A percentile compares a stretch with the other conserved stretches of the same genome.
These are phyloP conservation scores for Penicillium cosmopolitanum DNA, from an alignment of 495 filamentous ascomycete species.

Conservation along the genomic window DNA sequence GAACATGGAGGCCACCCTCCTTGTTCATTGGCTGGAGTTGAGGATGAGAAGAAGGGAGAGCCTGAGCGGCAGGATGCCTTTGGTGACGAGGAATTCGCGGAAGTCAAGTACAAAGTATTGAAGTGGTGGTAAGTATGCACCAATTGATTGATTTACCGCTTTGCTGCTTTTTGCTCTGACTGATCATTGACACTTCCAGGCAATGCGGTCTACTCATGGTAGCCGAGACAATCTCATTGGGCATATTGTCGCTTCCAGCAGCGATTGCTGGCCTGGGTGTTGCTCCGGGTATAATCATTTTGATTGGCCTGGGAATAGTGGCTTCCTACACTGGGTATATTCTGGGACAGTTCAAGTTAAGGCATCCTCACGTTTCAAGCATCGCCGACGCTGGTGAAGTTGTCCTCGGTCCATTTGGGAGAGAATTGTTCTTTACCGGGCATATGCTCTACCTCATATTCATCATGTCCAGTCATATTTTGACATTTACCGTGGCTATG, in stretches of 20 bases:
- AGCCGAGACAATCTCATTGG: conserved; percentile 73
- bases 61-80: conserved; percentile 15
- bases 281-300: conserved; percentile 66
- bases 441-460: conserved; percentile 73
- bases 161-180: not conserved
- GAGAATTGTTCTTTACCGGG: conserved; percentile 64
- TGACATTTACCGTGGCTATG: conserved; percentile 78
- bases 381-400: conserved; percentile 76
- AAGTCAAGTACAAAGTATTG: conserved; percentile 40
- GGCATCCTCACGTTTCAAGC: conserved; percentile 70
- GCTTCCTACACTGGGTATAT: conserved; percentile 80
- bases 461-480: conserved; percentile 76
- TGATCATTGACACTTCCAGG: conserved; percentile 22
- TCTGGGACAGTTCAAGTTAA: conserved; percentile 76
- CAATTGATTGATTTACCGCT: too few relatives aligned
- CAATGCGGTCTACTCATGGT: conserved; percentile 62
- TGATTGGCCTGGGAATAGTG: conserved; percentile 67
- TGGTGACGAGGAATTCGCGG: conserved; percentile 36
- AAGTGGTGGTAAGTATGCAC: conserved; percentile 34
- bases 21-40: not conserved
- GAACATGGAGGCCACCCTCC: not conserved
- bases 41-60: not conserved
- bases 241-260: conserved; percentile 65
- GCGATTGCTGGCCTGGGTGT: conserved; percentile 67
- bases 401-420: conserved; percentile 63